Percentiles rank a stretch among this genome's conserved stretches.
phyloP scores from a whole-genome alignment of 2,329 filamentous ascomycete species.

The Rhexocercosporidium sp. region DNA sequence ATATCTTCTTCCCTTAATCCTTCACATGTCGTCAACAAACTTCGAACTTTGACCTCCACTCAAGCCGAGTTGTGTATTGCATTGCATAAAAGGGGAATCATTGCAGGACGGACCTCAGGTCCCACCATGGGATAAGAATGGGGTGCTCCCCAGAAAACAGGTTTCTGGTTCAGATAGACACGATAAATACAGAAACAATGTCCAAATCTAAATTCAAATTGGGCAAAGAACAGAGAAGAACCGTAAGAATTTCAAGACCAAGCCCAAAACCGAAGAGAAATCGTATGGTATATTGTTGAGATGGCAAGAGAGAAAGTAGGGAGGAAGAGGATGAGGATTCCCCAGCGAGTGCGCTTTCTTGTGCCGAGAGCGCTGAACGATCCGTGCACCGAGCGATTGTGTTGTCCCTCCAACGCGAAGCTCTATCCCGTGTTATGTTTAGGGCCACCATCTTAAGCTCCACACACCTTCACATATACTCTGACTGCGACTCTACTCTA shows the following conservation, averaged over 20 bases:
- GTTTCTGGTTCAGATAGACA: neutral
- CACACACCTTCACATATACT: too few species aligned
- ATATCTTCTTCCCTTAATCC: neutral
- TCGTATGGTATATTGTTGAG: too few species aligned
- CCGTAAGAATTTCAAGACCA: neutral
- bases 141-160: constrained; percentile 1
- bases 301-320: neutral
- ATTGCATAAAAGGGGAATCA: constrained; percentile 5
- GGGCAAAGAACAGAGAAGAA: neutral
- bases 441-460: too few species aligned
- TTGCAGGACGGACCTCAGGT: neutral
- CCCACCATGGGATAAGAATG: neutral
- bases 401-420: neutral
- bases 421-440: neutral
- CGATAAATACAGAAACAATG: neutral
- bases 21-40: constrained; percentile 8
- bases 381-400: neutral
- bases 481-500: too few species aligned
- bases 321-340: neutral
- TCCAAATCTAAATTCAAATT: neutral
- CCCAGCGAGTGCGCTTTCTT: neutral
- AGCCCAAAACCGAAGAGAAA: neutral
- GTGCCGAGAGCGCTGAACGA: neutral
- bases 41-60: neutral
- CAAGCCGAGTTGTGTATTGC: constrained; percentile 3